These are phyloP conservation scores for Mycosarcoma mackinlayi DNA, from an alignment of 1,284 basidiomycete species.

Conservation along the genomic window DNA sequence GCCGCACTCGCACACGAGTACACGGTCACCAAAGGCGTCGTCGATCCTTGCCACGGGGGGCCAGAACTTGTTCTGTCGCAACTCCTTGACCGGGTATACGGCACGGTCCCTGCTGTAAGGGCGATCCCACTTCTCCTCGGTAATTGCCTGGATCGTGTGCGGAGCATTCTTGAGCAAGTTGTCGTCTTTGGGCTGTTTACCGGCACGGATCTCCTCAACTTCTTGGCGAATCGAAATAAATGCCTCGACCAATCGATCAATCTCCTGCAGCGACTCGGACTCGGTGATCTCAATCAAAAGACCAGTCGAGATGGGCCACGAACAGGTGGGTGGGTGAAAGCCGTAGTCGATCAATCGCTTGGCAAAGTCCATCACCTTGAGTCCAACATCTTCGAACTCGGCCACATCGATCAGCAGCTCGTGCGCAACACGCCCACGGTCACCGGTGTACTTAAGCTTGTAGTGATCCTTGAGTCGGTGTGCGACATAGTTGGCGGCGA, in stretches of 20 bases:
- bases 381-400: slow-evolving; percentile 86
- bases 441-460: slow-evolving; percentile 88
- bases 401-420: slow-evolving; percentile 94
- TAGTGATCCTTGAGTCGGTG: slow-evolving; percentile 85
- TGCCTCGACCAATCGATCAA: slow-evolving; percentile 86
- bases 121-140: slow-evolving; percentile 83
- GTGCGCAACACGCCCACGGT: slow-evolving; percentile 90
- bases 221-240: slow-evolving; percentile 95
- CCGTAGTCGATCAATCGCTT: slow-evolving; percentile 82
- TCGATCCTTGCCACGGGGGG: slow-evolving; percentile 62
- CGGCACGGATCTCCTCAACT: slow-evolving; percentile 85
- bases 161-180: slow-evolving; percentile 94
- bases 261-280: slow-evolving; percentile 62
- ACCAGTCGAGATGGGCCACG: slow-evolving; percentile 67
- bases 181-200: slow-evolving; percentile 74
- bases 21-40: slow-evolving; percentile 60
- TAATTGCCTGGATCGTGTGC: slow-evolving; percentile 83
- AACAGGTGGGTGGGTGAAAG: slow-evolving; percentile 65
- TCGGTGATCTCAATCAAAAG: slow-evolving; percentile 67
- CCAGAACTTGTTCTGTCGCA: slow-evolving; percentile 65
- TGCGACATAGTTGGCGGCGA: slow-evolving; percentile 98
- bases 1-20: slow-evolving; percentile 60
- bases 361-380: slow-evolving; percentile 95
- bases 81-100: slow-evolving; percentile 57
- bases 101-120: slow-evolving; percentile 59